phyloP scores from a whole-genome alignment of 1,139 yeast genomes.

The Wickerhamomyces sp. region DNA sequence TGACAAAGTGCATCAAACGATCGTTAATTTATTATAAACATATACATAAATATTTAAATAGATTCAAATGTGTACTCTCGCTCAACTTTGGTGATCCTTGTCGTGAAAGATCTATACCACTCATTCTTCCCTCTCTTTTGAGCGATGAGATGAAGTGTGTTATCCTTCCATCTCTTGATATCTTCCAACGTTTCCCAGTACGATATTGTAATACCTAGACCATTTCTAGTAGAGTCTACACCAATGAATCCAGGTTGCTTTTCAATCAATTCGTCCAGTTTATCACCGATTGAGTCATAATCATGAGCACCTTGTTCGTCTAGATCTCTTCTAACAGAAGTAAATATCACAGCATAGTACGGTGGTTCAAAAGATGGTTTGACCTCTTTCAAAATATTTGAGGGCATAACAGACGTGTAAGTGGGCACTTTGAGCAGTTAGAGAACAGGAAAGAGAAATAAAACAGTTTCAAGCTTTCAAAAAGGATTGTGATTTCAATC shows the following conservation, averaged over 20 bases:
- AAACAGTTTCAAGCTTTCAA: no score
- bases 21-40: background rate
- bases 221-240: background rate
- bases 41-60: background rate
- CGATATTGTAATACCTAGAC: background rate
- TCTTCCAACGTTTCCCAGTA: slow-evolving; percentile 1
- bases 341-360: slow-evolving; percentile 1
- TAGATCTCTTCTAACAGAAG: background rate
- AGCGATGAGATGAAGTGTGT: background rate
- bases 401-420: background rate
- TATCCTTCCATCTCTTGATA: background rate
- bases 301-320: background rate
- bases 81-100: background rate
- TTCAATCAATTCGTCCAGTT: background rate
- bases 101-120: background rate
- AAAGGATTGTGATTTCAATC: no score
- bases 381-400: background rate
- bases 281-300: background rate
- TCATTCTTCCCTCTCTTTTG: background rate
- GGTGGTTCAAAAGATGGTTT: background rate
- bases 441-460: no score
- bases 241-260: background rate
- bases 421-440: background rate
- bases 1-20: slow-evolving; percentile 1
- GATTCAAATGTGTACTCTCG: background rate